Conservation (phyloP, 139 green algal species). For the Picochlorum sp. region DNA sequence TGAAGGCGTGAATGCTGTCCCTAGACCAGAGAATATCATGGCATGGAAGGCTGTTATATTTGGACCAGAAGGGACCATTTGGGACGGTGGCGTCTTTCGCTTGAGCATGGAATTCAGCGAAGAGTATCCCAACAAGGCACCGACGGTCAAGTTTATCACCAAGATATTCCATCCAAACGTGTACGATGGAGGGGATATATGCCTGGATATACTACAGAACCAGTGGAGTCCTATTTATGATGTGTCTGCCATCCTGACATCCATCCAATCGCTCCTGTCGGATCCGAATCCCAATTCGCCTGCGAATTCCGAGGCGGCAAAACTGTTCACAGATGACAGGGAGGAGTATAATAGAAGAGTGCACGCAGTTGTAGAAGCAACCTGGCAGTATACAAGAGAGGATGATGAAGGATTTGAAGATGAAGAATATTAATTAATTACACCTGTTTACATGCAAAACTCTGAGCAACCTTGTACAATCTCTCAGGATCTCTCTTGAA, state of each 20-base stretch:
- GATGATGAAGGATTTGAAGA: slow-evolving; percentile 9
- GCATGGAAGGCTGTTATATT: slow-evolving; percentile 99
- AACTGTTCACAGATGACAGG: slow-evolving; percentile 81
- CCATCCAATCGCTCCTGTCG: slow-evolving; percentile 91
- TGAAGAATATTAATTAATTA: slow-evolving; percentile 3
- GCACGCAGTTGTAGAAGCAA: slow-evolving; percentile 77
- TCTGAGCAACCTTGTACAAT: slow-evolving; percentile 29
- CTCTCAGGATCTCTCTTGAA: slow-evolving; percentile 24
- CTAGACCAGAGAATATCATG: slow-evolving; percentile 95
- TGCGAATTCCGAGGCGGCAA: slow-evolving; percentile 94
- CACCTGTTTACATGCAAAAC: slow-evolving; percentile 46
- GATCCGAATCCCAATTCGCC: slow-evolving; percentile 98
- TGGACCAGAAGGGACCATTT: slow-evolving; percentile 90
- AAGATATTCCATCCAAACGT: slow-evolving; percentile 98
- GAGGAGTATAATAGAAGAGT: slow-evolving; percentile 86
- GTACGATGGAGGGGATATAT: slow-evolving; percentile 92
- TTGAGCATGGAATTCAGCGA: slow-evolving; percentile 92
- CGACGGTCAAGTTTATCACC: slow-evolving; percentile 88
- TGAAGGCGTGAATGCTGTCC: slow-evolving; percentile 85
- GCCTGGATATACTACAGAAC: slow-evolving; percentile 98
- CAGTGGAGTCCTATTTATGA: slow-evolving; percentile 99
- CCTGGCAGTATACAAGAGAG: slow-evolving; percentile 33
- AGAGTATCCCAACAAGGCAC: slow-evolving; percentile 98
- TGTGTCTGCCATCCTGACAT: slow-evolving; percentile 91
- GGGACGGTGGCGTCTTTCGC: slow-evolving; percentile 95